phyloP scores from a whole-genome alignment of 2,329 filamentous ascomycete species.

The Phaeosphaeriaceae sp. region DNA sequence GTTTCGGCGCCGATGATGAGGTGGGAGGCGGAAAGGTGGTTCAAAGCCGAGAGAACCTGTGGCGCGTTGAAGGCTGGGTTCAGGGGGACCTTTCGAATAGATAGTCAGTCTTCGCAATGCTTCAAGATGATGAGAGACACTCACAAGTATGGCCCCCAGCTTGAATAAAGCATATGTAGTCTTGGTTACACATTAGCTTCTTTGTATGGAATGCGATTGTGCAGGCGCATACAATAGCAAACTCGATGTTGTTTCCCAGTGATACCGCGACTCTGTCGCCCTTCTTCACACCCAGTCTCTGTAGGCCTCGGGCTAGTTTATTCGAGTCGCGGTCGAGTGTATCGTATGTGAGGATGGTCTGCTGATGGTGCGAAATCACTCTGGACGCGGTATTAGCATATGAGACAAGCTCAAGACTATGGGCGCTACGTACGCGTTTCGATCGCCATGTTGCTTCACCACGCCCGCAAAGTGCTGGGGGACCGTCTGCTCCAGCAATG shows the following conservation, averaged over 20 bases:
- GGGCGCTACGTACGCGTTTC: constrained; percentile 58
- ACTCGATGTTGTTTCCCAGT: constrained; percentile 84
- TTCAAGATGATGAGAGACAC: constrained; percentile 8
- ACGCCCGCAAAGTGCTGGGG: constrained; percentile 74
- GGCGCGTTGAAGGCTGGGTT: constrained; percentile 86
- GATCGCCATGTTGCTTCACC: constrained; percentile 70
- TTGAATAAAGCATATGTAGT: constrained; percentile 89
- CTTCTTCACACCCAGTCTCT: constrained; percentile 74
- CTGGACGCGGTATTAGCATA: constrained; percentile 36
- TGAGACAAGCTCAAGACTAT: not conserved
- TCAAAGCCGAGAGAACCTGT: constrained; percentile 80
- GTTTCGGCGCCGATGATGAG: constrained; percentile 88
- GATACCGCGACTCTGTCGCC: constrained; percentile 87
- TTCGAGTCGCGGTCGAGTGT: constrained; percentile 79
- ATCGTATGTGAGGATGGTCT: constrained; percentile 72
- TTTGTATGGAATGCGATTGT: not conserved
- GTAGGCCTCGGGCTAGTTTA: constrained; percentile 73
- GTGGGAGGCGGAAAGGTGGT: constrained; percentile 74
- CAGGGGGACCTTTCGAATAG: constrained; percentile 70
- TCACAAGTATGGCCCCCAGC: constrained; percentile 84
- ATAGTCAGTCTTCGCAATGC: not conserved
- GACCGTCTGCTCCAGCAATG: constrained; percentile 71
- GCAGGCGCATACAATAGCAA: constrained; percentile 67
- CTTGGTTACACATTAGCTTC: constrained; percentile 39
- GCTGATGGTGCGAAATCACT: constrained; percentile 68